A percentile compares a stretch with the other conserved stretches of the same genome.
These are phyloP conservation scores for Mycosphaerella sp. DNA, from an alignment of 2,329 filamentous ascomycete genomes.

Conservation along the genomic window DNA sequence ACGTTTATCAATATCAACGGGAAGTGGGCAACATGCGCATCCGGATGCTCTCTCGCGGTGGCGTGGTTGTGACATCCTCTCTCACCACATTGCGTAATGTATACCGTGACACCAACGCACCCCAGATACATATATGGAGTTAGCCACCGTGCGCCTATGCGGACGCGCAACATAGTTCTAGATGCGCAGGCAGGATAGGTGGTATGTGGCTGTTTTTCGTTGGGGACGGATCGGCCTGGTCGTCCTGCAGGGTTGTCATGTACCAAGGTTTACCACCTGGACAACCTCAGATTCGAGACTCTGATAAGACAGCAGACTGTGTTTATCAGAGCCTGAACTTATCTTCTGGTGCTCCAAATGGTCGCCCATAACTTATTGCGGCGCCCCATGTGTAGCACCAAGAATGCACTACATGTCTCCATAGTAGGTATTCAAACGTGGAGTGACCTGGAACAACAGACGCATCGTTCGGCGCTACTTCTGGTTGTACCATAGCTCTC, in stretches of 20 bases:
- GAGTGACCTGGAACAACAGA: too few relatives aligned
- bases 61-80: background rate
- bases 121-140: background rate
- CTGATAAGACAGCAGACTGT: background rate
- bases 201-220: conserved; percentile 11
- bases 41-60: background rate
- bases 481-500: too few relatives aligned
- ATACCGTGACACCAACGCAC: background rate
- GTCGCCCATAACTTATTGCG: too few relatives aligned
- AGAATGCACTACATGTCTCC: too few relatives aligned
- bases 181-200: background rate
- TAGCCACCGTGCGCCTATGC: conserved; percentile 3
- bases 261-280: conserved; percentile 5
- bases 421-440: too few relatives aligned
- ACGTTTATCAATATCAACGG: background rate
- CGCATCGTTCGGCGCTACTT: too few relatives aligned
- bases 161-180: background rate
- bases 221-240: conserved; percentile 6
- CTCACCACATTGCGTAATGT: background rate
- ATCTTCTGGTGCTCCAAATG: too few relatives aligned
- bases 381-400: too few relatives aligned
- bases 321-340: too few relatives aligned
- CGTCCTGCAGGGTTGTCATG: conserved; percentile 10
- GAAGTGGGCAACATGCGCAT: background rate
- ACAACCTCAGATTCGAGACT: background rate